phyloP scores from a whole-genome alignment of 257 asterid species.

The Ajuga chamaepitys region DNA sequence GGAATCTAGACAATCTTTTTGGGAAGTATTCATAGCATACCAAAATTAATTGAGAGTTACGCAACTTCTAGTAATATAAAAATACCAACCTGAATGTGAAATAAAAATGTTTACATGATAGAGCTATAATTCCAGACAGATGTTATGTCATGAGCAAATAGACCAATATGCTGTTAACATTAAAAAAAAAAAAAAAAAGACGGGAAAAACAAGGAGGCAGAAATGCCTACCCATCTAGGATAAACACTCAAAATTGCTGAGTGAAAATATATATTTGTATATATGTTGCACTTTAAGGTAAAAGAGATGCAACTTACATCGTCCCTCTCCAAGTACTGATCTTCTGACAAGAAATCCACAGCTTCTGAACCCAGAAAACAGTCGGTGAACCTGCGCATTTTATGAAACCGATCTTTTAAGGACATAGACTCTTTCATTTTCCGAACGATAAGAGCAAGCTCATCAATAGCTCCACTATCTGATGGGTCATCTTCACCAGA shows the following conservation, averaged over 20 bases:
- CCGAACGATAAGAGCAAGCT: constrained; percentile 70
- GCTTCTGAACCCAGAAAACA: constrained; percentile 81
- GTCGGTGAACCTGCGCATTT: constrained; percentile 61
- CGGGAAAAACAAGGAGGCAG: background rate
- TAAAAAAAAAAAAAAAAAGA: background rate
- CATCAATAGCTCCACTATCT: constrained; percentile 70
- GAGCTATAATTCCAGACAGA: background rate
- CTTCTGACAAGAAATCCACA: constrained; percentile 83
- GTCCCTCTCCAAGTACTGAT: constrained; percentile 83
- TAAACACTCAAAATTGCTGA: background rate
- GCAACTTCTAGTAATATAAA: background rate
- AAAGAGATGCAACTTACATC: constrained; percentile 46
- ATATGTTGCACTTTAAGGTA: background rate
- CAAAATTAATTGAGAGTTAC: background rate
- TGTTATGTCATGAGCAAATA: background rate
- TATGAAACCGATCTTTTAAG: constrained; percentile 66
- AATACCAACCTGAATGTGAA: background rate
- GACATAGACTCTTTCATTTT: constrained; percentile 60
- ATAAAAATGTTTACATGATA: background rate
- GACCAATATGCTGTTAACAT: background rate
- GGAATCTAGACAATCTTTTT: background rate
- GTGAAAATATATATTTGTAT: background rate
- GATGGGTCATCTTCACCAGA: constrained; percentile 92
- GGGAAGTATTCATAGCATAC: background rate
- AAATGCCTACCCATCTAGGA: background rate